Evolutionary conservation across 208 protist species (phyloP).

Genomic region (Trypanosoma conorhini): DNA sequence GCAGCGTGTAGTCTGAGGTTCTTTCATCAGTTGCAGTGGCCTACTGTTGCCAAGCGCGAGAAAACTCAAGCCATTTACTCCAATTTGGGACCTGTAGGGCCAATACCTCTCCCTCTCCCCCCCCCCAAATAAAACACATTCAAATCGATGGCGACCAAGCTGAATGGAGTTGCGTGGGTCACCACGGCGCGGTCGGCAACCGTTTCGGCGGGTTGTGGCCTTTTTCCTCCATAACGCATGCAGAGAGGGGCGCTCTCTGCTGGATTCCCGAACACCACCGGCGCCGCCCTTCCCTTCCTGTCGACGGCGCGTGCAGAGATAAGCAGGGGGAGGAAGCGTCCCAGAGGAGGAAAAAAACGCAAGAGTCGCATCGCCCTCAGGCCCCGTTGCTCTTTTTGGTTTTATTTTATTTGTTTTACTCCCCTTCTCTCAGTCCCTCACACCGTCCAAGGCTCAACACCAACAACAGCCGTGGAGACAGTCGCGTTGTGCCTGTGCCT

Average conservation of each 20-base stretch:
- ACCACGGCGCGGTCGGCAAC: constrained; percentile 57
- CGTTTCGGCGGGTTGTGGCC: constrained; percentile 40
- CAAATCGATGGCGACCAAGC: constrained; percentile 56
- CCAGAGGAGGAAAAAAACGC: neutral
- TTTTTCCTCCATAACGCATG: neutral
- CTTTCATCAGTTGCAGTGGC: constrained; percentile 65
- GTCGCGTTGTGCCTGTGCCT: neutral
- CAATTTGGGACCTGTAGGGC: constrained; percentile 41
- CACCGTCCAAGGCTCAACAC: neutral
- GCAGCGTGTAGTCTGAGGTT: constrained; percentile 24
- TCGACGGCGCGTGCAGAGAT: neutral
- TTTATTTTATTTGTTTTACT: neutral
- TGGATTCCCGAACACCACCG: neutral
- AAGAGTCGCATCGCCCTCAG: neutral
- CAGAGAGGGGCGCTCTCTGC: neutral
- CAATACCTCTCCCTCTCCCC: constrained; percentile 40
- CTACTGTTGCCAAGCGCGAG: constrained; percentile 73
- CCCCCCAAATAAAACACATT: too few relatives aligned
- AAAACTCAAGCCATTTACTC: constrained; percentile 57
- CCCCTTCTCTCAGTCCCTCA: neutral
- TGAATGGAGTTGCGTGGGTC: constrained; percentile 32
- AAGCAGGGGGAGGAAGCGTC: neutral
- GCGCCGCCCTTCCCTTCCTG: neutral
- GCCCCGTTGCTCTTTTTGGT: neutral
- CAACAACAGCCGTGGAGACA: neutral